Evolutionary conservation across 2,329 filamentous ascomycete species (phyloP), one percentile per base, ranked within the genome.

Genomic region (Cytospora schulzeri): DNA sequence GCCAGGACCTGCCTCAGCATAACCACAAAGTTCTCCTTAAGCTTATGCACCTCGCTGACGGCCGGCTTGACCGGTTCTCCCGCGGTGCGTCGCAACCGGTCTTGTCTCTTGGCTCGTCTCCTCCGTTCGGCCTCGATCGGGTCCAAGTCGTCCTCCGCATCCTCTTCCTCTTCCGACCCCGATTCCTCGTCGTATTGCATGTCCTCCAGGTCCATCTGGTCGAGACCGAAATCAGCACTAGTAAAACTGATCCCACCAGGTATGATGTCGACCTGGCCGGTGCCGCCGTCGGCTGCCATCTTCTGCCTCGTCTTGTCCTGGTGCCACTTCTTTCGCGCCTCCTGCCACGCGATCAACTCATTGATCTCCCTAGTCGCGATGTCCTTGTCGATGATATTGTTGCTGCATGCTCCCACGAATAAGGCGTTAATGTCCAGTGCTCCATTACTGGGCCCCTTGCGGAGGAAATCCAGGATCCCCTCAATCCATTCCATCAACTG

Each of bases 401-500:
- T 82, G 69, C 88, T 87, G 45, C 91, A 84, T 2, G 89, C 92
- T 29, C 92, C 92, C 68, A 92, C 89, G 73, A 98, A 94, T 26
- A 99, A 81, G 1, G 92, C 93, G 70, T 99, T 98, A 81, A 99
- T 93, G 73, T 99, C 93, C 24, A 99, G 81, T 68, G 91, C 94
- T 45, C 93, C 93, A 59, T 92, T 92, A 70, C 84, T 85, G 1
- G 93, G 95, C 0, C 95, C 95, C 68, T 93, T 89, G 54, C 94
- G 88, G 35, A 99, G 81, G 78, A 98, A 99, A 67, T 95, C 91
- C 7, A 99, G 85, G 65, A 99, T 98, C 41, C 90, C 91, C 78
- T 99, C 95, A 54, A 98, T 89, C 95, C 95, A 98, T 29, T 88
- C 88, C 95, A 99, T 99, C 59, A 99, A 85, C 71, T 96, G 91